These are phyloP conservation scores for Boletus subcaerulescens DNA, from an alignment of 768 basidiomycete species.

Conservation along the genomic window DNA sequence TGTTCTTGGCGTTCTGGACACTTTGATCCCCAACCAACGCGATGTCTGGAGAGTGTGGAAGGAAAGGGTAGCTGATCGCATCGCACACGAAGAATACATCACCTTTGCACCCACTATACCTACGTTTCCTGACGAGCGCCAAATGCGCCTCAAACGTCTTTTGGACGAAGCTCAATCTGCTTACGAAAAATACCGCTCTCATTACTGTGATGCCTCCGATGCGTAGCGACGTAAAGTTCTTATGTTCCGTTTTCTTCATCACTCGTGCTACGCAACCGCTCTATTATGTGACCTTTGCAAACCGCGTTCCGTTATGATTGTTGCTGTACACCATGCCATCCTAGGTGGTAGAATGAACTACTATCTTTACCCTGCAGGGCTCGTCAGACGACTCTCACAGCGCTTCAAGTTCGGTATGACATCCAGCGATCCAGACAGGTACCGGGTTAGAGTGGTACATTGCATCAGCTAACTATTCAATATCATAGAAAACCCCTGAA, in stretches of 20 bases:
- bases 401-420: too few relatives aligned
- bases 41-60: slow-evolving; percentile 19
- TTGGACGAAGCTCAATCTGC: slow-evolving; percentile 15
- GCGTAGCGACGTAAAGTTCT: background rate
- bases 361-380: too few relatives aligned
- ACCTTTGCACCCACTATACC: slow-evolving; percentile 16
- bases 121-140: slow-evolving; percentile 10
- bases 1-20: slow-evolving; percentile 11
- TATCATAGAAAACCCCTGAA: too few relatives aligned
- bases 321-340: too few relatives aligned
- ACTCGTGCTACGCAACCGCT: background rate
- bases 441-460: too few relatives aligned
- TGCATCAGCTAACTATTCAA: too few relatives aligned
- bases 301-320: too few relatives aligned
- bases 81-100: slow-evolving; percentile 9
- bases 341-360: too few relatives aligned
- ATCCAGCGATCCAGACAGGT: too few relatives aligned
- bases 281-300: too few relatives aligned
- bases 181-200: background rate
- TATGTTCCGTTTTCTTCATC: background rate
- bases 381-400: too few relatives aligned
- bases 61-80: slow-evolving; percentile 16
- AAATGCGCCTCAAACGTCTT: slow-evolving; percentile 6
- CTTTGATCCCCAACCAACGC: slow-evolving; percentile 11
- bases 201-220: background rate